Conservation (phyloP, 169 alveolate genomes). For the Cystoisospora suis region DNA sequence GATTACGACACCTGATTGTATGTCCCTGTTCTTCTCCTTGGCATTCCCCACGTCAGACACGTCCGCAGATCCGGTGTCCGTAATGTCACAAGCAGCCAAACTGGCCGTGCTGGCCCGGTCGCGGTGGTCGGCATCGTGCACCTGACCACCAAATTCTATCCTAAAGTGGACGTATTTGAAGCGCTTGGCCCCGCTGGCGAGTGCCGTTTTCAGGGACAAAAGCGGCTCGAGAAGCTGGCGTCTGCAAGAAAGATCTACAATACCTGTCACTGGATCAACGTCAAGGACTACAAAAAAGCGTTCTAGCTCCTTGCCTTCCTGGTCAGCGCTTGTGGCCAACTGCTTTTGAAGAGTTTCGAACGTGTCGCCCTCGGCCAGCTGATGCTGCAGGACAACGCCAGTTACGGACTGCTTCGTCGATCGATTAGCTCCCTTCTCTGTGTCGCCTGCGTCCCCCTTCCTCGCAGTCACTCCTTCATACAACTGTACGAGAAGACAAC, state of each 20-base stretch:
- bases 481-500: neutral
- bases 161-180: neutral
- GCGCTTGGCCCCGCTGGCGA: neutral
- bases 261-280: constrained; percentile 17
- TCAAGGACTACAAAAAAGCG: neutral
- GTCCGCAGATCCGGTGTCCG: no score
- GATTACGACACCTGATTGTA: no score
- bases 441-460: neutral
- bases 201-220: neutral
- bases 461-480: neutral
- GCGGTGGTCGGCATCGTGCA: no score
- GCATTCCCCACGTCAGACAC: no score
- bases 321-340: neutral
- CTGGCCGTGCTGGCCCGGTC: no score
- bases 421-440: neutral
- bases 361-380: constrained; percentile 36
- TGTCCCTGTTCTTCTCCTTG: no score
- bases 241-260: constrained; percentile 16
- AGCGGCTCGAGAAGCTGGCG: constrained; percentile 11
- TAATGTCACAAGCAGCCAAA: no score
- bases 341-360: neutral
- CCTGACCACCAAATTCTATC: no score
- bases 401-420: neutral
- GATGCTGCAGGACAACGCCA: constrained; percentile 41
- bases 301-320: neutral